Conservation (phyloP, 2,329 filamentous ascomycete genomes). For the Chalara sp. region DNA sequence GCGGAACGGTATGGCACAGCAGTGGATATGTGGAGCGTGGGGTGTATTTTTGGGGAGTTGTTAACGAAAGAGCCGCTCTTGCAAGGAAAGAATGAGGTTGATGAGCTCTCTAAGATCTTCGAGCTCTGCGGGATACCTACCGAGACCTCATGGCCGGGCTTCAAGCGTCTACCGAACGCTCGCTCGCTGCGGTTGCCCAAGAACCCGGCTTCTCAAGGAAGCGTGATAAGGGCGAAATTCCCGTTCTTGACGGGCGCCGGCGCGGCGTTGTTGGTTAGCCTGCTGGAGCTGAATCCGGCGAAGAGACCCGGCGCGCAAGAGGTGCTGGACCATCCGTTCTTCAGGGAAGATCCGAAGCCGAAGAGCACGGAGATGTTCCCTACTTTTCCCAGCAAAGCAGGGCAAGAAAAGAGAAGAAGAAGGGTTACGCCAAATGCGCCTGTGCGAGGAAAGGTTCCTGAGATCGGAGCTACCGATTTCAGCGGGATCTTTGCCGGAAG, state of each 20-base stretch:
- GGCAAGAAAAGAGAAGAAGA: constrained; percentile 73
- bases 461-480: constrained; percentile 54
- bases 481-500: constrained; percentile 64
- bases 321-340: constrained; percentile 77
- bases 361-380: constrained; percentile 92
- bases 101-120: constrained; percentile 83
- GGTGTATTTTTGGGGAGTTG: constrained; percentile 92
- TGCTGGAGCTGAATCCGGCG: constrained; percentile 71
- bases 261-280: constrained; percentile 56
- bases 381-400: constrained; percentile 92
- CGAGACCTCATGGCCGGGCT: constrained; percentile 76
- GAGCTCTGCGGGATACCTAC: constrained; percentile 81
- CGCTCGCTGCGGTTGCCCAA: constrained; percentile 66
- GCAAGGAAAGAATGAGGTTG: constrained; percentile 87
- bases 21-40: constrained; percentile 93
- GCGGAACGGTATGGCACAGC: constrained; percentile 65
- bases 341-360: constrained; percentile 79
- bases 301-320: constrained; percentile 63
- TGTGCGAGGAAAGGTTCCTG: constrained; percentile 56
- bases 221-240: constrained; percentile 69
- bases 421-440: constrained; percentile 78
- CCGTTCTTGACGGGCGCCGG: constrained; percentile 75
- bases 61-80: constrained; percentile 76
- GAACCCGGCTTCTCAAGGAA: constrained; percentile 31
- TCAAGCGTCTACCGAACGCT: constrained; percentile 82